Conservation (phyloP, 106 monocot genomes). For the Phalaenopsis equestris region DNA sequence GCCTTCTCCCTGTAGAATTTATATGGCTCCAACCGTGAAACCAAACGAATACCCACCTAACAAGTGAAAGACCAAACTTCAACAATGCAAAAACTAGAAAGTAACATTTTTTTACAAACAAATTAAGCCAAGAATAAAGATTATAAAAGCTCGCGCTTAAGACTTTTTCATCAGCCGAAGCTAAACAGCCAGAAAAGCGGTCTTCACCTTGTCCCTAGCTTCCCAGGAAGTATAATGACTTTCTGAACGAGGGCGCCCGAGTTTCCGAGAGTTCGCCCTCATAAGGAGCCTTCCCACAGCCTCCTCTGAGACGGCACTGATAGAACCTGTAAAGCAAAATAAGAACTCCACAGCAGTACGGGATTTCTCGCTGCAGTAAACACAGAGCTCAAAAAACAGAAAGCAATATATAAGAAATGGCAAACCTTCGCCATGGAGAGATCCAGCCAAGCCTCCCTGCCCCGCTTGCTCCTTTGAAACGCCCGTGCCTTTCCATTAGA, state of each 20-base stretch:
- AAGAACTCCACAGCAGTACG: not conserved
- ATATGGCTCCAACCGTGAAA: not conserved
- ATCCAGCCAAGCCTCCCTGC: not conserved
- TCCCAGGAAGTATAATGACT: not conserved
- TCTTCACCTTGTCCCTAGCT: conserved; percentile 1
- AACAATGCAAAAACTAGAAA: not conserved
- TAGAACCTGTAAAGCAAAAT: conserved; percentile 2
- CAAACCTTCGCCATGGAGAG: not conserved
- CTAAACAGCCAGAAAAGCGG: not conserved
- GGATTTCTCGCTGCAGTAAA: not conserved
- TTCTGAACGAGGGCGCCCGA: not conserved
- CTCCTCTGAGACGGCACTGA: conserved; percentile 9
- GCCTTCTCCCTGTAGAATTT: not conserved
- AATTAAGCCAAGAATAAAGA: not conserved
- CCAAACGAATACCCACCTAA: too few relatives aligned
- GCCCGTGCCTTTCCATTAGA: not conserved
- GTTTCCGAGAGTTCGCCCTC: conserved; percentile 2
- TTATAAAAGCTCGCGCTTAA: not conserved
- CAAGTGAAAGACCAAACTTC: not conserved
- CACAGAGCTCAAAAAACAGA: not conserved
- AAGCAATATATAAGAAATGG: not conserved
- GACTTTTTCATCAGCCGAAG: not conserved
- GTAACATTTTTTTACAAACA: not conserved
- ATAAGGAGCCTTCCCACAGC: conserved; percentile 1
- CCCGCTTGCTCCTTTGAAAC: conserved; percentile 1